A percentile compares a stretch with the other conserved stretches of the same genome.
phyloP scores from a whole-genome alignment of 140 eudicot species.

The Stevia rebaudiana region DNA sequence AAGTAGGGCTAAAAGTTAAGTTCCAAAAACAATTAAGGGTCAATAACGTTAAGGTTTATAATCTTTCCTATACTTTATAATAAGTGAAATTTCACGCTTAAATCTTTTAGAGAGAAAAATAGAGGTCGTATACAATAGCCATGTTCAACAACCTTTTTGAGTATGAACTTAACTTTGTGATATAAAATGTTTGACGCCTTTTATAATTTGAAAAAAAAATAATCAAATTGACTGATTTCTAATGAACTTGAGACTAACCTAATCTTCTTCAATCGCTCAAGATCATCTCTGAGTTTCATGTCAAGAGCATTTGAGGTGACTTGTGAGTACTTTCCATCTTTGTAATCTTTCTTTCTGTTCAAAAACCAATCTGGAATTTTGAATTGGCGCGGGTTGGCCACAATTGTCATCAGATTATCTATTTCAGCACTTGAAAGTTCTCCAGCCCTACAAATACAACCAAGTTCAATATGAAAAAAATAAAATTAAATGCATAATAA shows the following conservation, averaged over 20 bases:
- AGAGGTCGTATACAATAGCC: neutral
- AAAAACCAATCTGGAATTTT: no score
- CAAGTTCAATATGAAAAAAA: neutral
- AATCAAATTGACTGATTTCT: no score
- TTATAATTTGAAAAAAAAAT: neutral
- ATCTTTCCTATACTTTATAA: no score
- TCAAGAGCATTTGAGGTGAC: constrained; percentile 84
- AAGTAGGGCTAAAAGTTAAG: no score
- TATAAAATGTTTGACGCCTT: neutral
- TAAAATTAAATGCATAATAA: neutral
- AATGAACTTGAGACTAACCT: constrained; percentile 29
- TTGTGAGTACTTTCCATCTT: no score
- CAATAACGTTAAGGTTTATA: no score
- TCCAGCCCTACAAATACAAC: constrained; percentile 49
- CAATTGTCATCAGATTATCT: constrained; percentile 63
- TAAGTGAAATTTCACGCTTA: no score
- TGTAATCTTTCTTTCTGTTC: no score
- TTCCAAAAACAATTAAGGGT: no score
- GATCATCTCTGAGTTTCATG: constrained; percentile 92
- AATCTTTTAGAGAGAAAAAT: no score
- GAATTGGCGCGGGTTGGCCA: no score
- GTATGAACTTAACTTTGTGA: neutral
- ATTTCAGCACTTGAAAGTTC: constrained; percentile 66
- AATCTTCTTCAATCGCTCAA: constrained; percentile 90
- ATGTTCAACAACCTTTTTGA: neutral